These are phyloP conservation scores for Auricularia auricula-judae DNA, from an alignment of 768 basidiomycete genomes.

Conservation along the genomic window DNA sequence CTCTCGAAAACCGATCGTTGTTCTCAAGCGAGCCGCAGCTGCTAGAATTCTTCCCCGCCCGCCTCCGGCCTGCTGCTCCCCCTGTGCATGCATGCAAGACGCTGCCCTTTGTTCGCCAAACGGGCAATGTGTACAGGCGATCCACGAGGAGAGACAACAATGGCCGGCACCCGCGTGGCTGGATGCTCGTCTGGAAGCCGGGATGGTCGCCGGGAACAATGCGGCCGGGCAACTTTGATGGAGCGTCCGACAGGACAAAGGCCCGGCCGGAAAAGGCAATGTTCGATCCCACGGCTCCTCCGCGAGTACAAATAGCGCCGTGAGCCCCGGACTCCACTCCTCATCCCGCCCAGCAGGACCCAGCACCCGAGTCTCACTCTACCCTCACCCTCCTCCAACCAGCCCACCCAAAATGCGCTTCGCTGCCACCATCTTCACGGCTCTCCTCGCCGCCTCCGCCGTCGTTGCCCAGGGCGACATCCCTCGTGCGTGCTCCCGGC, in stretches of 20 bases:
- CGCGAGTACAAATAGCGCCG: conserved; percentile 15
- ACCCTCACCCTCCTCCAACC: conserved; percentile 12
- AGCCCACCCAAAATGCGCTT: conserved; percentile 39
- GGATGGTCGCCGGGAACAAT: neutral
- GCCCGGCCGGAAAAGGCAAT: conserved; percentile 7
- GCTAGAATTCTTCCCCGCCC: too few species aligned
- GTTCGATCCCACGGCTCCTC: conserved; percentile 20
- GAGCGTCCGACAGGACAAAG: conserved; percentile 1
- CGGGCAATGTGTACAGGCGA: neutral
- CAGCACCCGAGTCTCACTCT: conserved; percentile 12
- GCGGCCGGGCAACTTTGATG: neutral
- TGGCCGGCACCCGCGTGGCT: neutral
- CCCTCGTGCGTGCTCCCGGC: conserved; percentile 1
- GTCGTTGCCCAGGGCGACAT: conserved; percentile 25
- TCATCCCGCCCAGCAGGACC: neutral
- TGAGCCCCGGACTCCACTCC: conserved; percentile 7
- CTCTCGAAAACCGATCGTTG: neutral
- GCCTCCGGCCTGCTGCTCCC: too few species aligned
- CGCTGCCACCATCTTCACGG: conserved; percentile 26
- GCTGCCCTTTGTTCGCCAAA: neutral
- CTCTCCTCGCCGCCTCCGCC: conserved; percentile 28
- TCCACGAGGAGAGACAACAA: neutral
- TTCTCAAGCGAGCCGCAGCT: neutral
- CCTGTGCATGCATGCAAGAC: too few species aligned
- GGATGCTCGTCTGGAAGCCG: neutral